A percentile compares a stretch with the other conserved stretches of the same genome.
These are phyloP conservation scores for Ogataea paradorogensis DNA, from an alignment of 805 yeast genomes.

Conservation along the genomic window DNA sequence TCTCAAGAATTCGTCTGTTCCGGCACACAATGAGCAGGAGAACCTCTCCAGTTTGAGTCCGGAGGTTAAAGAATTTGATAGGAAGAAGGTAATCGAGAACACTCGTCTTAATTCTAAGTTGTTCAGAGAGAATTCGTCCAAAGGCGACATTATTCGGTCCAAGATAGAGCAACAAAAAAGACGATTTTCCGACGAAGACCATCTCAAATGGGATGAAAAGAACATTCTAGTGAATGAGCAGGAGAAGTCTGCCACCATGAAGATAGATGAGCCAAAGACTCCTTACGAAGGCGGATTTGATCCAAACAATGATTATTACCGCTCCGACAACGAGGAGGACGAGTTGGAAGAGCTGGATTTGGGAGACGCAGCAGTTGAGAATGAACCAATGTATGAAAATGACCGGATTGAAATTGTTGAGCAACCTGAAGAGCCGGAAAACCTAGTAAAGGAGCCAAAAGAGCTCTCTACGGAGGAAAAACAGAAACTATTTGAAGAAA, in stretches of 20 bases:
- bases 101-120: slow-evolving; percentile 69
- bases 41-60: slow-evolving; percentile 9
- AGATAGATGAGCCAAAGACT: slow-evolving; percentile 92
- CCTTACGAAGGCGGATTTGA: slow-evolving; percentile 90
- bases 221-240: slow-evolving; percentile 73
- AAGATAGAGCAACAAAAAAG: slow-evolving; percentile 40
- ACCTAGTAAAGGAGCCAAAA: slow-evolving; percentile 36
- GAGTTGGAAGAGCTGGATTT: slow-evolving; percentile 33
- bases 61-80: slow-evolving; percentile 27
- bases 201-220: slow-evolving; percentile 80
- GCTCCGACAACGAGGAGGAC: slow-evolving; percentile 56
- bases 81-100: slow-evolving; percentile 76
- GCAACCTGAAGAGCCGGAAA: slow-evolving; percentile 7
- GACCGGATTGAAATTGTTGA: slow-evolving; percentile 22
- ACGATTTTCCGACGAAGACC: slow-evolving; percentile 33
- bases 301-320: slow-evolving; percentile 77
- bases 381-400: slow-evolving; percentile 7
- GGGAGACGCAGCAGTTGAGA: slow-evolving; percentile 37
- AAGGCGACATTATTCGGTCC: slow-evolving; percentile 47
- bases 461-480: slow-evolving; percentile 53
- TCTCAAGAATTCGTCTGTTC: slow-evolving; percentile 30
- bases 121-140: slow-evolving; percentile 25
- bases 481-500: slow-evolving; percentile 68
- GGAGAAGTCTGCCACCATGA: slow-evolving; percentile 70
- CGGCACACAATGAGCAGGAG: neutral